Conservation (phyloP, 179 eudicot genomes). For the Patellifolia procumbens region DNA sequence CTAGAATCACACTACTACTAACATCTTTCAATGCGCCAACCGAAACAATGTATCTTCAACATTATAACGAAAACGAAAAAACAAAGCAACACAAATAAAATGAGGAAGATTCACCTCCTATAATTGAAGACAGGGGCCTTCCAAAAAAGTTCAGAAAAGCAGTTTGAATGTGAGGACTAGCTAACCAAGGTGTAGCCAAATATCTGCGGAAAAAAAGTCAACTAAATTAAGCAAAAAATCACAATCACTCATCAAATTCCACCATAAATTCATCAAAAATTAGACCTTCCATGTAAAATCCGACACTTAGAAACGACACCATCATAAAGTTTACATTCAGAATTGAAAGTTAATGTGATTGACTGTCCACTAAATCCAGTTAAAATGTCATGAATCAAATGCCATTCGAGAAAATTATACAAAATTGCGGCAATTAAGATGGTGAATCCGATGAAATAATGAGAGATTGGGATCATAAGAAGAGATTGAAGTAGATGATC, state of each 20-base stretch:
- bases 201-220: too few species aligned
- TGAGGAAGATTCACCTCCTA: too few species aligned
- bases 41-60: background rate
- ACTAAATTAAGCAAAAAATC: background rate
- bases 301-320: conserved; percentile 78
- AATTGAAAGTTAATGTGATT: conserved; percentile 50
- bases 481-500: conserved; percentile 42
- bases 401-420: conserved; percentile 75
- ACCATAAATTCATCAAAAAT: background rate
- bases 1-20: background rate
- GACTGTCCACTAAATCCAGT: conserved; percentile 66
- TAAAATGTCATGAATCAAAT: conserved; percentile 60
- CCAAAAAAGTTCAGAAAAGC: too few species aligned
- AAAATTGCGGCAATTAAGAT: conserved; percentile 30
- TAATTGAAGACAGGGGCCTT: too few species aligned
- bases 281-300: conserved; percentile 73
- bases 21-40: background rate
- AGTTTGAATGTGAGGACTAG: too few species aligned
- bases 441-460: conserved; percentile 42
- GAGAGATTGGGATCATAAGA: conserved; percentile 53
- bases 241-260: conserved; percentile 3
- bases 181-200: too few species aligned
- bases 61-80: too few species aligned
- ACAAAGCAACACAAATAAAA: too few species aligned
- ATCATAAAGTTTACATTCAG: conserved; percentile 57